Evolutionary conservation across 805 yeast species (phyloP).

Genomic region (Hanseniaspora hatyaiensis): DNA sequence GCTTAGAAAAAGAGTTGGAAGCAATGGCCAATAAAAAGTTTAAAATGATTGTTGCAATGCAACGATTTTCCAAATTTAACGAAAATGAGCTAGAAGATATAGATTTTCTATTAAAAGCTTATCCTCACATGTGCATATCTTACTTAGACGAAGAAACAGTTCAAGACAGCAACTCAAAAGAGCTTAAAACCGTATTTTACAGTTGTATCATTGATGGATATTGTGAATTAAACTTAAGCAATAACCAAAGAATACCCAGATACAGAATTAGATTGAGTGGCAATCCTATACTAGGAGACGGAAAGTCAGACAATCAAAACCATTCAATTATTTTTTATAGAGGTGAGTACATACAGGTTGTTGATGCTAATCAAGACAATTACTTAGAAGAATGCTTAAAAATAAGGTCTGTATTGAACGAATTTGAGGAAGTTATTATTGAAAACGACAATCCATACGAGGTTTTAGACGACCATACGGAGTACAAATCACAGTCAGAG

Average conservation of each 20-base stretch:
- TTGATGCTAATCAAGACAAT: slow-evolving; percentile 94
- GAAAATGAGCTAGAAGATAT: slow-evolving; percentile 58
- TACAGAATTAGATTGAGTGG: slow-evolving; percentile 73
- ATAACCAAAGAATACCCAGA: slow-evolving; percentile 48
- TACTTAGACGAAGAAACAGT: slow-evolving; percentile 39
- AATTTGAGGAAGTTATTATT: slow-evolving; percentile 69
- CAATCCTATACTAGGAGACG: slow-evolving; percentile 91
- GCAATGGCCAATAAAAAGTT: slow-evolving; percentile 71
- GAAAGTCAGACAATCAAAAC: slow-evolving; percentile 92
- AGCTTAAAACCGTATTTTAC: slow-evolving; percentile 32
- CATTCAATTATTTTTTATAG: slow-evolving; percentile 75
- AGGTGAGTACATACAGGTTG: slow-evolving; percentile 88
- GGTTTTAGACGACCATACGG: slow-evolving; percentile 43
- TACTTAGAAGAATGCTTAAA: slow-evolving; percentile 89
- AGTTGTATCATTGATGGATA: slow-evolving; percentile 61
- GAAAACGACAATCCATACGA: slow-evolving; percentile 43
- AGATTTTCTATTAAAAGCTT: slow-evolving; percentile 54
- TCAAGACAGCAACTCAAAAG: slow-evolving; percentile 20
- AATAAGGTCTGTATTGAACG: slow-evolving; percentile 75
- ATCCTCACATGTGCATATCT: slow-evolving; percentile 52
- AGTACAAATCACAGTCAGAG: slow-evolving; percentile 17
- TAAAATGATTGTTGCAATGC: slow-evolving; percentile 76
- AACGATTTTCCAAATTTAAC: slow-evolving; percentile 56
- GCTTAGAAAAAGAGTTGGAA: slow-evolving; percentile 52
- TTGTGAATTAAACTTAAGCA: slow-evolving; percentile 38